Base-by-base conservation (phyloP, 164 flowering plant genomes). In the Tetrastigma voinierianum region DNA sequence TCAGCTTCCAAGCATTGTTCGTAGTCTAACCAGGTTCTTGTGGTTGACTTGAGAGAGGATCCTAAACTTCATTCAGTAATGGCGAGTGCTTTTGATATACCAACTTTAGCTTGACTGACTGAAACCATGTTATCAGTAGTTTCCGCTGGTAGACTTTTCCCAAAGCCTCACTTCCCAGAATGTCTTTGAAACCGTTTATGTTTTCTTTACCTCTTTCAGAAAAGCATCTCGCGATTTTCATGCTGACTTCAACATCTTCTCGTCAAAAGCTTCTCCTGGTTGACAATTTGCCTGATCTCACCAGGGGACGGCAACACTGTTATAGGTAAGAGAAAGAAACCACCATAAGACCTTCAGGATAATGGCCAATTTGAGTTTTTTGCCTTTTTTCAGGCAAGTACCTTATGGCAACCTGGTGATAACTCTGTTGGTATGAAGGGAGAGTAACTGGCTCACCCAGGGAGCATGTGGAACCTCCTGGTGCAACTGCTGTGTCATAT, bases 21-120 rank as follows among this genome's bases (percentile, higher is more conserved):
- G 58, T 51, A 88, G 79, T 62, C 70, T 79, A 9, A 89, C 91
- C 32, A 86, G 76, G 77, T 84, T 80, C 66, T 71, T 82, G 76
- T 89, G 90, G 61, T 83, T 86, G 72, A 89, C 87, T 62, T 89
- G 91, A 57, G 91, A 86, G 48, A 89, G 94, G 16, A 89, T 82
- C 16, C 74, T 80, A 10, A n/a, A 89, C 85, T 72, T 89, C 91
- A 61, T 86, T 89, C 24, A 89, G 84, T 3, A 89, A 83, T 70
- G 87, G 91, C 18, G 67, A 11, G 78, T 82, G 77, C 89, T 81
- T 76, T 84, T 84, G 55, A 79, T 61, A 62, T 80, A 2, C 87
- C 89, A 32, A 84, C 82, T 68, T 84, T 89, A 10, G 94, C 88
- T 23, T 77, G 70, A 73, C 87, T 89, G 10, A 87, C 79, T 0